Evolutionary conservation across 768 basidiomycete genomes (phyloP).

Genomic region (Trametes punicea): DNA sequence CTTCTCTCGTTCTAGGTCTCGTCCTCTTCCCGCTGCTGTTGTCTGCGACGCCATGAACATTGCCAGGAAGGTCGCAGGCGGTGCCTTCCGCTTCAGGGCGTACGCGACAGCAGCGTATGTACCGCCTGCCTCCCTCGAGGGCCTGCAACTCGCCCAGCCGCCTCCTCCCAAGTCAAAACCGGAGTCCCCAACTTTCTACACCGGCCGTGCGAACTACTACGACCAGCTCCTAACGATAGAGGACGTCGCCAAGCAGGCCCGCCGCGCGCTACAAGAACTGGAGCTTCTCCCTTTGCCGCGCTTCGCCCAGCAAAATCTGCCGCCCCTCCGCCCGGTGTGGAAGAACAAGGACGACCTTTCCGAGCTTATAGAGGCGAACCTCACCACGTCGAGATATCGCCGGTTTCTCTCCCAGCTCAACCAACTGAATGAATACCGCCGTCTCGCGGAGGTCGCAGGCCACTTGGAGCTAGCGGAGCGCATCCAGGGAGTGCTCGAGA

Average conservation of each 20-base stretch:
- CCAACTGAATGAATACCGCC: constrained; percentile 60
- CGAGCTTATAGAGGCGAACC: constrained; percentile 49
- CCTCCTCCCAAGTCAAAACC: constrained; percentile 37
- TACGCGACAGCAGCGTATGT: constrained; percentile 29
- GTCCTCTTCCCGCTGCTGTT: neutral
- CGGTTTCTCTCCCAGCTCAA: constrained; percentile 58
- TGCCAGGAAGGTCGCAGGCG: constrained; percentile 5
- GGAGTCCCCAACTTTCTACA: constrained; percentile 78
- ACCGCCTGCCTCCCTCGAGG: constrained; percentile 29
- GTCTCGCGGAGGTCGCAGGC: constrained; percentile 58
- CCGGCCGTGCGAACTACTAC: constrained; percentile 70
- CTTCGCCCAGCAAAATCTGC: constrained; percentile 58
- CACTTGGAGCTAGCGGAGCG: constrained; percentile 50
- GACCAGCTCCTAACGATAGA: constrained; percentile 70
- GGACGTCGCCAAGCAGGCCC: constrained; percentile 53
- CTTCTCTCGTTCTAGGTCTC: neutral
- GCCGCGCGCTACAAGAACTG: constrained; percentile 54
- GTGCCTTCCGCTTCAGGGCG: constrained; percentile 12
- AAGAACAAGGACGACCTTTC: constrained; percentile 59
- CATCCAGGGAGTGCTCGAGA: constrained; percentile 49
- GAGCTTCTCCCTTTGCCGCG: constrained; percentile 79
- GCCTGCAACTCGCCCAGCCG: constrained; percentile 4
- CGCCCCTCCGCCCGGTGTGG: constrained; percentile 65
- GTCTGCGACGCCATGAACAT: constrained; percentile 19
- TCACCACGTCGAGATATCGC: constrained; percentile 71